Percentiles rank a stretch among this genome's conserved stretches.
These are phyloP conservation scores for Dryas integrifolia DNA, from an alignment of 331 rosid genomes.

Conservation along the genomic window DNA sequence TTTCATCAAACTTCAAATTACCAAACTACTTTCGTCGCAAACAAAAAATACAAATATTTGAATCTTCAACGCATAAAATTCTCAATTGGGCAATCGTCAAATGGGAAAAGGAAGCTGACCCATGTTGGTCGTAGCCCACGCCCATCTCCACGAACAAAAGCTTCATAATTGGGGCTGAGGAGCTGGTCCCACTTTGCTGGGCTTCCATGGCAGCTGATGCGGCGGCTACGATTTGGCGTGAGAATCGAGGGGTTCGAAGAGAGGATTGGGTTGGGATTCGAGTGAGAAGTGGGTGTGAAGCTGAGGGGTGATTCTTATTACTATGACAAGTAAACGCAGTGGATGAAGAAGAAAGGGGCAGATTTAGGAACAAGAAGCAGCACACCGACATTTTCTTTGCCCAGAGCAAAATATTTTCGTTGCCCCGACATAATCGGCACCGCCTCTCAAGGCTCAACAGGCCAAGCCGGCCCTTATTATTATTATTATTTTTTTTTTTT, in stretches of 20 bases:
- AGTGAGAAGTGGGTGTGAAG: constrained; percentile 23
- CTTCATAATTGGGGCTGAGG: constrained; percentile 51
- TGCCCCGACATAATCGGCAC: constrained; percentile 1
- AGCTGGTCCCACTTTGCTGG: constrained; percentile 30
- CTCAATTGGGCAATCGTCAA: neutral
- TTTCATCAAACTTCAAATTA: constrained; percentile 6
- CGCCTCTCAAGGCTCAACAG: neutral
- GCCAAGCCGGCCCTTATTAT: neutral
- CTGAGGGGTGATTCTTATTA: constrained; percentile 8
- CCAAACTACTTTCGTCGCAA: neutral
- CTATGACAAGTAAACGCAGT: constrained; percentile 5
- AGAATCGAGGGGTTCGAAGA: constrained; percentile 34
- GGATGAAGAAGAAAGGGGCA: constrained; percentile 23
- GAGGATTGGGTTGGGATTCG: constrained; percentile 24
- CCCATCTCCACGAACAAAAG: constrained; percentile 98
- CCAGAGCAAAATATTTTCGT: neutral
- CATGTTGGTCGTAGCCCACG: constrained; percentile 96
- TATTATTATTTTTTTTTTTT: accelerated
- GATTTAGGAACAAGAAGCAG: constrained; percentile 31
- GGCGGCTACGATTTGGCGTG: constrained; percentile 29
- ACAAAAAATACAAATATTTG: neutral
- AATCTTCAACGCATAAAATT: constrained; percentile 1
- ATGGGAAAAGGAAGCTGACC: constrained; percentile 34
- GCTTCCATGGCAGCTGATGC: constrained; percentile 61
- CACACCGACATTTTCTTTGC: constrained; percentile 41